These are phyloP conservation scores for Amanita polypyramis DNA, from an alignment of 768 basidiomycete species.

Conservation along the genomic window DNA sequence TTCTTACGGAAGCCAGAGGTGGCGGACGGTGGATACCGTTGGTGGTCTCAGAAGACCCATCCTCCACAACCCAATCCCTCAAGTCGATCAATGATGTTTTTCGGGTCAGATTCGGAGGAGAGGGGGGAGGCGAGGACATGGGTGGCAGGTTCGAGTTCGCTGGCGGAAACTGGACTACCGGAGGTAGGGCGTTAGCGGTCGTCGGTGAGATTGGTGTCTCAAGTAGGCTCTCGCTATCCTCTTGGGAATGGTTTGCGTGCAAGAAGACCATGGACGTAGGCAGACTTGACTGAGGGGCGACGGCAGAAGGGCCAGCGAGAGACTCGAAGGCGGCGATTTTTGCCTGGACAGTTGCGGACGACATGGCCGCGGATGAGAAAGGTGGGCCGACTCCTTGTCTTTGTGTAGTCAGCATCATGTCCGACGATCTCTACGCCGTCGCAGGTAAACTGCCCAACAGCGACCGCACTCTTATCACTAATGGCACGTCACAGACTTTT, in stretches of 20 bases:
- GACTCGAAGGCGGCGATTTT: constrained; percentile 60
- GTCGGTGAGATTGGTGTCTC: constrained; percentile 41
- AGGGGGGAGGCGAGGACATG: constrained; percentile 34
- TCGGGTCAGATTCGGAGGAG: constrained; percentile 36
- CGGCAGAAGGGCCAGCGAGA: constrained; percentile 21
- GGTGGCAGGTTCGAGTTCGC: not conserved
- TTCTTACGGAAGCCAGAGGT: constrained; percentile 11
- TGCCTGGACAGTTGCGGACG: constrained; percentile 40
- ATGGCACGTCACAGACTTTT: constrained; percentile 52
- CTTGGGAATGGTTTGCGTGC: constrained; percentile 2
- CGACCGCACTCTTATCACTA: not conserved
- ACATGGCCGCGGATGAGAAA: constrained; percentile 19
- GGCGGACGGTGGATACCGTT: constrained; percentile 5
- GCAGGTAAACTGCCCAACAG: constrained; percentile 39
- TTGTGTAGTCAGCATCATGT: constrained; percentile 10
- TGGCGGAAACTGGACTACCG: constrained; percentile 28
- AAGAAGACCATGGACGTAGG: constrained; percentile 11
- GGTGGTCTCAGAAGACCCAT: constrained; percentile 28
- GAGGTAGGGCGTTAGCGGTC: constrained; percentile 28
- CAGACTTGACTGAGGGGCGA: constrained; percentile 11
- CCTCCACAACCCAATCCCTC: constrained; percentile 64
- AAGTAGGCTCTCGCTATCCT: constrained; percentile 22
- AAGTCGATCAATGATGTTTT: constrained; percentile 62
- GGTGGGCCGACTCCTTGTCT: not conserved
- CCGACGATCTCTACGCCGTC: constrained; percentile 60